Percentiles rank a stretch among this genome's conserved stretches.
These are phyloP conservation scores for Nemophila menziesii DNA, from an alignment of 257 asterid species.

Conservation along the genomic window DNA sequence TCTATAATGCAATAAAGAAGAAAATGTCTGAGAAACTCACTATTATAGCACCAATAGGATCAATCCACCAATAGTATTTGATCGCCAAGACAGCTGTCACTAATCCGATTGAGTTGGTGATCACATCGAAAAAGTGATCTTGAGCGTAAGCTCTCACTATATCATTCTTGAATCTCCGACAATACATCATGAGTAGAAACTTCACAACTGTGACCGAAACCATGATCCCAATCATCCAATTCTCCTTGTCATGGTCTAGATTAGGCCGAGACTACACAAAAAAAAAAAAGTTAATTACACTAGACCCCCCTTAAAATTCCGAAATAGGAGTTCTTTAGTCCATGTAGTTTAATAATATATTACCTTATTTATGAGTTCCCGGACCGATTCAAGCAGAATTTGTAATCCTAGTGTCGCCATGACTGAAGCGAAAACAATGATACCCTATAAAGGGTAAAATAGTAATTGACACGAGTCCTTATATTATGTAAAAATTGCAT, in stretches of 20 bases:
- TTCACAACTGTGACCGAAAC: constrained; percentile 71
- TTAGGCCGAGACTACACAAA: constrained; percentile 44
- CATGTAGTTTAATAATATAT: too few relatives aligned
- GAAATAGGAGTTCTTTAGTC: too few relatives aligned
- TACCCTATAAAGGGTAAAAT: constrained; percentile 41
- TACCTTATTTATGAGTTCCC: constrained; percentile 67
- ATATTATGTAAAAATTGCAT: background rate
- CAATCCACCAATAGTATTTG: constrained; percentile 83
- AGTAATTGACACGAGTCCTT: background rate
- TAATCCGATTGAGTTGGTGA: constrained; percentile 78
- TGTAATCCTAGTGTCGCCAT: constrained; percentile 94
- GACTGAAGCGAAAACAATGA: constrained; percentile 82
- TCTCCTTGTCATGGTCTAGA: constrained; percentile 48
- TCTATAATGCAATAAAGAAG: too few relatives aligned
- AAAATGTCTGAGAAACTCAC: too few relatives aligned
- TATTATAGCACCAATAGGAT: constrained; percentile 77
- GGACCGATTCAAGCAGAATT: constrained; percentile 67
- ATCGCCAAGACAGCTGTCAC: constrained; percentile 66
- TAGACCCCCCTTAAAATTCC: too few relatives aligned
- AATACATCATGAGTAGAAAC: constrained; percentile 65
- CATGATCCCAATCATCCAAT: constrained; percentile 94
- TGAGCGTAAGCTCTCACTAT: constrained; percentile 83
- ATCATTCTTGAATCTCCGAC: constrained; percentile 70
- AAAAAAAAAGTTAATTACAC: too few relatives aligned
- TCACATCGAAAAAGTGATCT: constrained; percentile 81